These are phyloP conservation scores for Aurinia saxatilis DNA, from an alignment of 345 rosid species.

Conservation along the genomic window DNA sequence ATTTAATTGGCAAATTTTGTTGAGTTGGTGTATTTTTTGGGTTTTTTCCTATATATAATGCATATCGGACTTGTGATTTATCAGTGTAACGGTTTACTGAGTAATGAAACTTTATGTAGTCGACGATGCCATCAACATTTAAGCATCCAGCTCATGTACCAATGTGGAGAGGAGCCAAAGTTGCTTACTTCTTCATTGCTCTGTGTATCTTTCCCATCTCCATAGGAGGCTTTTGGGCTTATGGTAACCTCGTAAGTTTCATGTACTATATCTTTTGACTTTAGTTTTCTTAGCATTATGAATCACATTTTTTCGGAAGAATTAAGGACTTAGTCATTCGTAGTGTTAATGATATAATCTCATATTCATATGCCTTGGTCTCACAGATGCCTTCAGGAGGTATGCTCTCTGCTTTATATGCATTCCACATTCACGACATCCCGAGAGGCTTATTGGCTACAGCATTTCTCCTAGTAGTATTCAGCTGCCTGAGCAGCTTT, in stretches of 20 bases:
- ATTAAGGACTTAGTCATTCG: too few species aligned
- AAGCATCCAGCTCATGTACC: constrained; percentile 98
- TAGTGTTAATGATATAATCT: background rate
- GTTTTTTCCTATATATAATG: too few species aligned
- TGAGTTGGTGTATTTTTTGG: too few species aligned
- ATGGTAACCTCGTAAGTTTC: constrained; percentile 79
- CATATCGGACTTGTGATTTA: background rate
- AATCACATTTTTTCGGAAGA: too few species aligned
- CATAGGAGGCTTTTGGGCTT: constrained; percentile 97
- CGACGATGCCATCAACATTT: constrained; percentile 97
- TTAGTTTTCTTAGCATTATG: background rate
- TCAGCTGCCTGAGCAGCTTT: constrained; percentile 87
- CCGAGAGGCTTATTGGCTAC: constrained; percentile 83
- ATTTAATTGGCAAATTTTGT: too few species aligned
- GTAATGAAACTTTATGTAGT: constrained; percentile 33
- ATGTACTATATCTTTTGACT: background rate
- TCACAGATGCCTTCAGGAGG: constrained; percentile 90
- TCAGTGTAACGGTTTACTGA: background rate
- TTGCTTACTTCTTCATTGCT: constrained; percentile 83
- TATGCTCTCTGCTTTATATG: constrained; percentile 72
- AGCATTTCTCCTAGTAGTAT: constrained; percentile 83
- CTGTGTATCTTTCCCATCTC: constrained; percentile 82
- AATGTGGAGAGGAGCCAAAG: constrained; percentile 99
- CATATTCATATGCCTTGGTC: background rate
- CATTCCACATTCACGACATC: constrained; percentile 84